A percentile compares a stretch with the other conserved stretches of the same genome.
Conservation (phyloP, 1,284 basidiomycete species). For the Malassezia brasiliensis region DNA sequence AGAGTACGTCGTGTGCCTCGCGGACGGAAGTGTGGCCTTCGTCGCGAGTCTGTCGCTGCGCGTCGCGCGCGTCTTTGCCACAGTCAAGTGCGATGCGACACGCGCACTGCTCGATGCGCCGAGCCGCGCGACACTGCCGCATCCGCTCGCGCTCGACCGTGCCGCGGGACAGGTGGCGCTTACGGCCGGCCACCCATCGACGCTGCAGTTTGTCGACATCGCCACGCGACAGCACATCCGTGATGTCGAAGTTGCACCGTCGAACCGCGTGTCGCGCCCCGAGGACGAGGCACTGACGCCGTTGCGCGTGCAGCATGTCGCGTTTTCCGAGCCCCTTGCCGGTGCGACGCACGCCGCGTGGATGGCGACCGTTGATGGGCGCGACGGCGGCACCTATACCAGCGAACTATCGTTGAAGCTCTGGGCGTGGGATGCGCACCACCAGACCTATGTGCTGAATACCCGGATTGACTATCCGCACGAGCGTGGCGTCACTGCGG, state of each 20-base stretch:
- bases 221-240: constrained; percentile 62
- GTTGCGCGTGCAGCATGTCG: constrained; percentile 63
- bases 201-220: constrained; percentile 80
- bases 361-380: constrained; percentile 83
- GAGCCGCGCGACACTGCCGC: neutral
- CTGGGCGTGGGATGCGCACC: constrained; percentile 66
- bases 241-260: constrained; percentile 85
- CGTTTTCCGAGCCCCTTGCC: constrained; percentile 54
- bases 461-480: constrained; percentile 86
- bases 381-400: constrained; percentile 59
- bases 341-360: constrained; percentile 53
- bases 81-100: constrained; percentile 58
- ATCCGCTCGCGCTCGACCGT: constrained; percentile 38
- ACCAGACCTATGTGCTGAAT: constrained; percentile 54
- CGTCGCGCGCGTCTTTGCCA: constrained; percentile 64
- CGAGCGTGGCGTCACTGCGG: constrained; percentile 59
- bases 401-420: constrained; percentile 75
- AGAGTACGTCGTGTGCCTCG: constrained; percentile 73
- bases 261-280: constrained; percentile 75
- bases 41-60: constrained; percentile 65
- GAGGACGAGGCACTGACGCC: constrained; percentile 72
- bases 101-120: constrained; percentile 18
- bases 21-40: constrained; percentile 73
- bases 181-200: constrained; percentile 86
- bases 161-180: constrained; percentile 55